Percentiles rank a stretch among this genome's conserved stretches.
These are phyloP conservation scores for Terana coerulea DNA, from an alignment of 768 basidiomycete species.

Conservation along the genomic window DNA sequence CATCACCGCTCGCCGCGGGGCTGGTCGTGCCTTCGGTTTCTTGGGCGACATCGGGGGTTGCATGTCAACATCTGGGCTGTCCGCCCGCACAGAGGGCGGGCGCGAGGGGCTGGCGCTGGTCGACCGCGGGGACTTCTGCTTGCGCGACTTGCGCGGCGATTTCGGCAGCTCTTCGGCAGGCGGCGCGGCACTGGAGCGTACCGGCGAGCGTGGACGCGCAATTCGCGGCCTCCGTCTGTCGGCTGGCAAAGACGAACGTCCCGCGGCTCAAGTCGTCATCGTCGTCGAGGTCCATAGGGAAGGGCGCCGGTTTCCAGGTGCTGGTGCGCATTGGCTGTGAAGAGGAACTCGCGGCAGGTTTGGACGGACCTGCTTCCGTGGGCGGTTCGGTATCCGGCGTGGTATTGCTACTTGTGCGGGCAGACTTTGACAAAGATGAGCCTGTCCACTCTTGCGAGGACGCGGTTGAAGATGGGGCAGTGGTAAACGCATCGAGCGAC, in stretches of 20 bases:
- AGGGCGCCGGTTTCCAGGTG: not conserved
- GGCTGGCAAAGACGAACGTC: not conserved
- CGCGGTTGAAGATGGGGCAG: too few species aligned
- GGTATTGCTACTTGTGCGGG: not conserved
- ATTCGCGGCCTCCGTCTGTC: slow-evolving; percentile 1
- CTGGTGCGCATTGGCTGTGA: not conserved
- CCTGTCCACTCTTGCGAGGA: too few species aligned
- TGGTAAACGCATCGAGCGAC: too few species aligned
- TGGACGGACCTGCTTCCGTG: not conserved
- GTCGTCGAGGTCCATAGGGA: slow-evolving; percentile 1
- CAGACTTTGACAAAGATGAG: not conserved
- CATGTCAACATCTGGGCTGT: not conserved
- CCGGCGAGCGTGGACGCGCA: not conserved
- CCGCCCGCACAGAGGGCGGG: slow-evolving; percentile 4
- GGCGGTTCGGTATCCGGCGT: not conserved
- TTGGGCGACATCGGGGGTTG: not conserved
- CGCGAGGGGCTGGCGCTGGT: not conserved
- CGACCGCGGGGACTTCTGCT: slow-evolving; percentile 23
- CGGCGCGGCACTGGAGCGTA: slow-evolving; percentile 5
- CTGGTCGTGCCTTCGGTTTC: slow-evolving; percentile 13
- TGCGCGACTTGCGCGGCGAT: slow-evolving; percentile 28
- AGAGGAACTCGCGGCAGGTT: not conserved
- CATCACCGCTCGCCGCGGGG: slow-evolving; percentile 15
- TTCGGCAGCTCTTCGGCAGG: slow-evolving; percentile 19
- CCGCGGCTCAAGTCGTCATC: not conserved